Conservation (phyloP, 176 grass and related monocot species). For the Thinopyrum elongatum region DNA sequence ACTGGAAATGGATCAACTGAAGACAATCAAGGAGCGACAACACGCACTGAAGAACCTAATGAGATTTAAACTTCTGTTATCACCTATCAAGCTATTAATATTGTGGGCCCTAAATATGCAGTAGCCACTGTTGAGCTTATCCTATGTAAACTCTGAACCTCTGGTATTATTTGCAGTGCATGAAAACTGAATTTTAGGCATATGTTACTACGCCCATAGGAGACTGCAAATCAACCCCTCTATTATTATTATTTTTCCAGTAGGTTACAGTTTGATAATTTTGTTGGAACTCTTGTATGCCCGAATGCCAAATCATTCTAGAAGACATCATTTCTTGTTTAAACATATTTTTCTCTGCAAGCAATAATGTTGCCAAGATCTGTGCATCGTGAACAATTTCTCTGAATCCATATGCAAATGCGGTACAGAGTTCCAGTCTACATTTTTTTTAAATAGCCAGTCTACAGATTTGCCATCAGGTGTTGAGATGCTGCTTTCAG, state of each 20-base stretch:
- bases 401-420: too few species aligned
- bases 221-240: not conserved
- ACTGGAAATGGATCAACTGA: not conserved
- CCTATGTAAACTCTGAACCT: constrained; percentile 8
- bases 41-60: not conserved
- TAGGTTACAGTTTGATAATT: not conserved
- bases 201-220: too few species aligned
- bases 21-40: not conserved
- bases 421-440: not conserved
- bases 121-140: not conserved
- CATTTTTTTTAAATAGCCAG: not conserved
- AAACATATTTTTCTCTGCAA: not conserved
- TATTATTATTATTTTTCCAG: not conserved
- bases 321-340: too few species aligned
- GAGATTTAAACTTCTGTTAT: not conserved
- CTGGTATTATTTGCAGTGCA: not conserved
- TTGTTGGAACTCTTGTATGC: not conserved
- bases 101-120: not conserved
- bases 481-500: not conserved
- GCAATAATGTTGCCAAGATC: not conserved
- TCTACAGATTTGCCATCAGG: not conserved
- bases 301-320: not conserved
- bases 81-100: not conserved
- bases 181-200: too few species aligned
- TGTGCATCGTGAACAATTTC: not conserved